Conservation (phyloP, 2,329 filamentous ascomycete species). For the Fusarium palustre region DNA sequence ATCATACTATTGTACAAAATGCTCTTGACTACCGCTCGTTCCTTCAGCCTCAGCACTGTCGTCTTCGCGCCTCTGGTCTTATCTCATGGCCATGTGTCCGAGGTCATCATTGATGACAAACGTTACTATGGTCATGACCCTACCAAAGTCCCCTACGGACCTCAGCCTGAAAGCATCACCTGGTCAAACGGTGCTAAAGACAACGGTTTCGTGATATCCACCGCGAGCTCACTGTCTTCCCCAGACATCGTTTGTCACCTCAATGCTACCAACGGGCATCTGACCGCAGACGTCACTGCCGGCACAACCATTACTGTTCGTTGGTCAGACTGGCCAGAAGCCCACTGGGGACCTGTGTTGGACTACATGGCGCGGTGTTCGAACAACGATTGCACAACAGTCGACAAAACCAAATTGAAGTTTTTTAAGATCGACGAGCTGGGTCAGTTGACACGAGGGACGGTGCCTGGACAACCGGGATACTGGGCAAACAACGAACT, state of each 20-base stretch:
- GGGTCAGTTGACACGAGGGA: not conserved
- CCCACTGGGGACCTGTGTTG: not conserved
- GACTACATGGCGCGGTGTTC: not conserved
- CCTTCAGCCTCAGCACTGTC: not conserved
- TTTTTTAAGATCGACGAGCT: not conserved
- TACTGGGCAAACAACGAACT: not conserved
- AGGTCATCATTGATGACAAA: not conserved
- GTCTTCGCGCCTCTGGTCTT: not conserved
- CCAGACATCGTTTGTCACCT: not conserved
- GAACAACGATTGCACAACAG: not conserved
- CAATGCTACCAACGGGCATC: not conserved
- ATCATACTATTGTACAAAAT: not conserved
- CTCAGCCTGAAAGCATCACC: not conserved
- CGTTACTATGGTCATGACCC: not conserved
- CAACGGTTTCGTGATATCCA: not conserved
- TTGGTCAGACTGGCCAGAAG: not conserved
- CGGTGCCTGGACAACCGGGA: not conserved
- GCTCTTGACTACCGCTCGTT: not conserved
- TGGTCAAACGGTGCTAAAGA: not conserved
- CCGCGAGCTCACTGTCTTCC: not conserved
- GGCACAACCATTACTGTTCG: not conserved
- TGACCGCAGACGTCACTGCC: not conserved
- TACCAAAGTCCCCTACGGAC: not conserved
- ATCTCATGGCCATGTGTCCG: not conserved
- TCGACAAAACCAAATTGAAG: not conserved